phyloP scores from a whole-genome alignment of 2,329 filamentous ascomycete species.

The Colletotrichum caudatum region DNA sequence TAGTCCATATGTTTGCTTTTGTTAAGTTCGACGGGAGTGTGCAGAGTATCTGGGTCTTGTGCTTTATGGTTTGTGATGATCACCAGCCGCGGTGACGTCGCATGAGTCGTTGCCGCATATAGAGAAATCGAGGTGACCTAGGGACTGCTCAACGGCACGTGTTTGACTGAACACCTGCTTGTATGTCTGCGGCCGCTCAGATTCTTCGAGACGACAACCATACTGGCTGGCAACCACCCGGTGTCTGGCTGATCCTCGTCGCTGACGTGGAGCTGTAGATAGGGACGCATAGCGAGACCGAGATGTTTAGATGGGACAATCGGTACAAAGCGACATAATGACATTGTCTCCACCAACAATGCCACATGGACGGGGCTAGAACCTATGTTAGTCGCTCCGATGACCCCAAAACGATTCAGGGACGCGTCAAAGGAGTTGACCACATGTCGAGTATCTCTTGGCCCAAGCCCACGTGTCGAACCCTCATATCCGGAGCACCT shows the following conservation, averaged over 20 bases:
- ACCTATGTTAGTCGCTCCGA: not conserved
- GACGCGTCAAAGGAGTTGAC: not conserved
- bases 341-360: constrained; percentile 5
- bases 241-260: constrained; percentile 13
- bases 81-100: constrained; percentile 16
- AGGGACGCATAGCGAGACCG: constrained; percentile 11
- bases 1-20: not conserved
- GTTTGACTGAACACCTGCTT: constrained; percentile 25
- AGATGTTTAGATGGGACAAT: constrained; percentile 22
- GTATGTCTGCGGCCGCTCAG: constrained; percentile 16
- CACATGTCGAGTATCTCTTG: not conserved
- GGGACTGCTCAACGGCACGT: constrained; percentile 7
- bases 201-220: constrained; percentile 17
- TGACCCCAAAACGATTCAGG: constrained; percentile 12
- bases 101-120: constrained; percentile 25
- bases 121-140: not conserved
- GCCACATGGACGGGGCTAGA: constrained; percentile 1
- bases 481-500: constrained; percentile 7
- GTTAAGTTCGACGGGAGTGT: not conserved
- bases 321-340: constrained; percentile 7
- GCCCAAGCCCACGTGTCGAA: constrained; percentile 13
- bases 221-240: constrained; percentile 15
- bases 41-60: constrained; percentile 17
- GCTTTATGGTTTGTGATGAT: constrained; percentile 5
- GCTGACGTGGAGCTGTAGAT: constrained; percentile 3